These are phyloP conservation scores for Dispira parvispora DNA, from an alignment of 192 early-diverging fungal species.

Conservation along the genomic window DNA sequence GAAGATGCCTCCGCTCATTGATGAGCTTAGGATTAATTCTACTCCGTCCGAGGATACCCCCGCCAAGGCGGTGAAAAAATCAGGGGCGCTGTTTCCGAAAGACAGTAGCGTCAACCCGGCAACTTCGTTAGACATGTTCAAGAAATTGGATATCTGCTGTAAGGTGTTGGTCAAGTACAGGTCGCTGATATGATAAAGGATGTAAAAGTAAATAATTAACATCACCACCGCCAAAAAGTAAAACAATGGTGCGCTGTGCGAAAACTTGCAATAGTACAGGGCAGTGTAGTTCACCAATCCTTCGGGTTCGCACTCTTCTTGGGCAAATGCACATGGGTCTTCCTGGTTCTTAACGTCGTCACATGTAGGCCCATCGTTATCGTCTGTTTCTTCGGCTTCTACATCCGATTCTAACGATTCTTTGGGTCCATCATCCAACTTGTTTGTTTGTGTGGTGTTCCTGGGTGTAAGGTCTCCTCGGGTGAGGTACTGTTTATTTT, in stretches of 20 bases:
- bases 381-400: not conserved
- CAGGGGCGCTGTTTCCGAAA: constrained; percentile 9
- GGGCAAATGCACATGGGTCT: not conserved
- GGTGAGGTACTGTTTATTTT: too few relatives aligned
- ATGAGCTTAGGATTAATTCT: not conserved
- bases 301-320: not conserved
- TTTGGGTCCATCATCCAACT: not conserved
- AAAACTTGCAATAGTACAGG: constrained; percentile 1
- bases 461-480: too few relatives aligned
- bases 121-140: constrained; percentile 11
- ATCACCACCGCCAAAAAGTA: constrained; percentile 5
- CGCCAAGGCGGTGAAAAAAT: constrained; percentile 9
- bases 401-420: not conserved
- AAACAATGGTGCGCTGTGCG: not conserved
- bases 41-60: constrained; percentile 9
- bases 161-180: constrained; percentile 2
- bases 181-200: constrained; percentile 9
- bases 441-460: too few relatives aligned
- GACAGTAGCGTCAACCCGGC: constrained; percentile 6
- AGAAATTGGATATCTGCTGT: constrained; percentile 8
- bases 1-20: constrained; percentile 7
- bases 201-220: constrained; percentile 4
- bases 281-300: constrained; percentile 1
- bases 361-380: not conserved
- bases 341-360: not conserved